These are phyloP conservation scores for Raddia distichophylla DNA, from an alignment of 176 grass and related monocot species.

Conservation along the genomic window DNA sequence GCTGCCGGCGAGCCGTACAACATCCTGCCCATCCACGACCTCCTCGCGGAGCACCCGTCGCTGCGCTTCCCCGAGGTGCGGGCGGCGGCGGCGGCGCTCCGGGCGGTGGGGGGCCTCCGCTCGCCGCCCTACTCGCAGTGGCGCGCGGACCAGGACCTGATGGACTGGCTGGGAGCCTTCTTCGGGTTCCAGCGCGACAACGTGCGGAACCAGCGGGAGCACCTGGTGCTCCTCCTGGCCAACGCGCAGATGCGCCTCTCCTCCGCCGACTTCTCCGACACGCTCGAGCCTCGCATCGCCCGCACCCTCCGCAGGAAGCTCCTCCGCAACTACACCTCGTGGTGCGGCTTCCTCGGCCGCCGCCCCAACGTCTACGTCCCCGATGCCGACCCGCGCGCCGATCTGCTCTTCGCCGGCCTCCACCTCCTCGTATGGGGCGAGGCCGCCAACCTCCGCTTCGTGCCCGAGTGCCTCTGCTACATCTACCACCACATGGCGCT, in stretches of 20 bases:
- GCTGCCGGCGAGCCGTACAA: conserved; percentile 61
- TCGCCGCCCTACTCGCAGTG: conserved; percentile 56
- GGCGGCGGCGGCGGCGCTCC: conserved; percentile 71
- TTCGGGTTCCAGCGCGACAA: conserved; percentile 96
- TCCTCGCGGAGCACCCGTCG: conserved; percentile 84
- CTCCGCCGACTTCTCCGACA: conserved; percentile 62
- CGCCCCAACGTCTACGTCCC: conserved; percentile 53
- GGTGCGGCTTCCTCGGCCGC: conserved; percentile 81
- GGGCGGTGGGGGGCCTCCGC: conserved; percentile 60
- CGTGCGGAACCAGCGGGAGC: conserved; percentile 95
- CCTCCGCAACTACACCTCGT: conserved; percentile 85
- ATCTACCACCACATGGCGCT: conserved; percentile 92
- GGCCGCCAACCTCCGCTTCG: conserved; percentile 86
- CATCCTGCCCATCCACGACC: conserved; percentile 92
- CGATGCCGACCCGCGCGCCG: conserved; percentile 56
- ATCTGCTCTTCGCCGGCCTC: conserved; percentile 77
- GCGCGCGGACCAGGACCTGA: conserved; percentile 70
- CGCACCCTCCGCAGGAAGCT: conserved; percentile 72
- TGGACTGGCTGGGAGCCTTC: conserved; percentile 91
- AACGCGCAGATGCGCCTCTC: conserved; percentile 94
- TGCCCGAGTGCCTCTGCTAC: conserved; percentile 94
- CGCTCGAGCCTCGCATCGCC: conserved; percentile 59
- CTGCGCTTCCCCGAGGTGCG: conserved; percentile 86
- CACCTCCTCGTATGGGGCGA: conserved; percentile 93
- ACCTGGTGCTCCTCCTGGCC: conserved; percentile 89